Evolutionary conservation across 768 basidiomycete genomes (phyloP).

Genomic region (Rhodotorula taiwanensis): DNA sequence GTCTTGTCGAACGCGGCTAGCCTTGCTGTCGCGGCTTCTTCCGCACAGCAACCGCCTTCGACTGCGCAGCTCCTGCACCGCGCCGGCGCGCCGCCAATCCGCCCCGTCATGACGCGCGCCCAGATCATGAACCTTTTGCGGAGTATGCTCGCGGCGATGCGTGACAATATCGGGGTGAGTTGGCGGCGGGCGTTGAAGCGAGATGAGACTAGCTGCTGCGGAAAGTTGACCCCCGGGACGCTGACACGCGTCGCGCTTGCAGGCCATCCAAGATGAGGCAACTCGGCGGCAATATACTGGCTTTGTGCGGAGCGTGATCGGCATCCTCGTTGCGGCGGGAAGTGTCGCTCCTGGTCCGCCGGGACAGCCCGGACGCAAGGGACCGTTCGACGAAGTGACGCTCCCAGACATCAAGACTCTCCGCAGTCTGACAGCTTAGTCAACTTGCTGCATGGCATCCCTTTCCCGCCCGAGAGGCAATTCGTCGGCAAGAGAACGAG

Average conservation of each 20-base stretch:
- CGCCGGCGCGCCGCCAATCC: neutral
- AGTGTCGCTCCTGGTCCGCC: neutral
- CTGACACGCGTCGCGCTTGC: neutral
- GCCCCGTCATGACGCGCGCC: neutral
- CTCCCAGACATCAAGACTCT: conserved; percentile 16
- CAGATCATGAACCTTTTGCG: conserved; percentile 17
- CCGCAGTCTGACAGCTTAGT: neutral
- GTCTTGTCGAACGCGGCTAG: conserved; percentile 25
- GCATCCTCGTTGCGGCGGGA: neutral
- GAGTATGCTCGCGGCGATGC: conserved; percentile 21
- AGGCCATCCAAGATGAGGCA: conserved; percentile 9
- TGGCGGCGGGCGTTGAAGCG: no score
- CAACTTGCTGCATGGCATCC: neutral
- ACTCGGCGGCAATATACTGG: neutral
- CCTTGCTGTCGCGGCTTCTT: neutral
- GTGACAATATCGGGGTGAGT: conserved; percentile 27
- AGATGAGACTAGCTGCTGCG: neutral
- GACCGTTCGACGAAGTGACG: conserved; percentile 14
- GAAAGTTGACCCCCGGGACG: no score
- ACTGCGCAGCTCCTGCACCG: neutral
- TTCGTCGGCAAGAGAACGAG: no score
- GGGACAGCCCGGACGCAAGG: neutral
- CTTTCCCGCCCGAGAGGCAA: no score
- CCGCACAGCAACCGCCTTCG: neutral
- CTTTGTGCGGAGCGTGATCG: conserved; percentile 1